Conservation (phyloP, 2,329 filamentous ascomycete genomes). For the Chaetomiaceae sp. region DNA sequence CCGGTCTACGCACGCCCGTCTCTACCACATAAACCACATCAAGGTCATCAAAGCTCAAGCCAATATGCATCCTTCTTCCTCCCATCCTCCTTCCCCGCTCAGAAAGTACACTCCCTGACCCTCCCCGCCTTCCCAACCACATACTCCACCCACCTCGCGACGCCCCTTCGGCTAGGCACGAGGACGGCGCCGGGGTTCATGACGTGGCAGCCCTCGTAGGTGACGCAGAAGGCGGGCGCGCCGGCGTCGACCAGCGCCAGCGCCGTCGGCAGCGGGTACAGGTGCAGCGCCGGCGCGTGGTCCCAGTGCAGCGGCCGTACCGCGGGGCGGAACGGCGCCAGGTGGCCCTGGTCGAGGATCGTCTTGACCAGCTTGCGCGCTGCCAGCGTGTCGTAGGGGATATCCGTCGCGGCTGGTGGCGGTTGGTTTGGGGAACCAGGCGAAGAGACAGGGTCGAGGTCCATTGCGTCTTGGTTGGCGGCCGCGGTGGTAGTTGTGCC, state of each 20-base stretch:
- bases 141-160: slow-evolving; percentile 84
- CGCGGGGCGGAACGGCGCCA: slow-evolving; percentile 78
- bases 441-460: slow-evolving; percentile 32
- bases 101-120: slow-evolving; percentile 50
- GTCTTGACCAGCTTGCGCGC: slow-evolving; percentile 83
- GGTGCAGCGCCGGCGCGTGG: slow-evolving; percentile 64
- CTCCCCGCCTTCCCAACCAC: slow-evolving; percentile 57
- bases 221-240: slow-evolving; percentile 75
- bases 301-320: slow-evolving; percentile 87
- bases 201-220: slow-evolving; percentile 92
- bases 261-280: slow-evolving; percentile 84
- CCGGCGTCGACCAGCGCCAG: slow-evolving; percentile 79
- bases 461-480: slow-evolving; percentile 30
- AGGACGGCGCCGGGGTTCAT: slow-evolving; percentile 84
- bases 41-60: too few relatives aligned
- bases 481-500: slow-evolving; percentile 5
- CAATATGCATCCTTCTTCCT: too few relatives aligned
- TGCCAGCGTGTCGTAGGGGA: slow-evolving; percentile 48
- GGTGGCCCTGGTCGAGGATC: slow-evolving; percentile 79
- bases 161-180: slow-evolving; percentile 59
- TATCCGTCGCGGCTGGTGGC: not conserved
- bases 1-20: too few relatives aligned
- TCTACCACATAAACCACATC: too few relatives aligned
- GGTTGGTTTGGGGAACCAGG: not conserved
- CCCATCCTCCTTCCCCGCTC: too few relatives aligned